Conservation (phyloP, 495 filamentous ascomycete genomes). For the Penicillium lagena region DNA sequence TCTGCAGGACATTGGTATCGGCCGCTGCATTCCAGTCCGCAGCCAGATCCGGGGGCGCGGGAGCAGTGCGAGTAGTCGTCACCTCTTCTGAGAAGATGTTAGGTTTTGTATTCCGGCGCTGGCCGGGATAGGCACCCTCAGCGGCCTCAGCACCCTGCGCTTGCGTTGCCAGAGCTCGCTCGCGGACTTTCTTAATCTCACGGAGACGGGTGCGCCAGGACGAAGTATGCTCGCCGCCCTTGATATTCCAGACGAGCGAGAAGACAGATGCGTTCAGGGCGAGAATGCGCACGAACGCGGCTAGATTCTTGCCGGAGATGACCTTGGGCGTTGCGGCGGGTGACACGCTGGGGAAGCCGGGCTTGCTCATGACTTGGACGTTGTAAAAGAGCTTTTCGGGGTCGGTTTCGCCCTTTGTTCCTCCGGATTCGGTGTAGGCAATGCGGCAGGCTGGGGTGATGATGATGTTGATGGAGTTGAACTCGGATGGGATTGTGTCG, state of each 20-base stretch:
- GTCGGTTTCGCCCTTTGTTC: constrained; percentile 14
- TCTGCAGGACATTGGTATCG: constrained; percentile 33
- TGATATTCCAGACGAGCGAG: constrained; percentile 79
- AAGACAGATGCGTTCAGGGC: constrained; percentile 93
- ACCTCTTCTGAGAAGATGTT: constrained; percentile 40
- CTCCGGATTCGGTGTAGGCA: constrained; percentile 21
- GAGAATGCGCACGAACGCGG: constrained; percentile 82
- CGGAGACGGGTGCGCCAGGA: constrained; percentile 83
- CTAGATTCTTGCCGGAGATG: constrained; percentile 69
- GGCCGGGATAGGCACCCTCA: constrained; percentile 34
- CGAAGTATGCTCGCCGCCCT: constrained; percentile 78
- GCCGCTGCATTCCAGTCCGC: constrained; percentile 38
- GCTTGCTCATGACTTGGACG: constrained; percentile 76
- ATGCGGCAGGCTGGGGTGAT: constrained; percentile 75
- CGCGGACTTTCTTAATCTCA: constrained; percentile 76
- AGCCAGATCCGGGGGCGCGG: constrained; percentile 23
- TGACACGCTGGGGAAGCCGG: constrained; percentile 84
- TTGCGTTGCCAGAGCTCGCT: constrained; percentile 38
- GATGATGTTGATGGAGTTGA: constrained; percentile 95
- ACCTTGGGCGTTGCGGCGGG: constrained; percentile 83
- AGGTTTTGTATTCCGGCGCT: constrained; percentile 40
- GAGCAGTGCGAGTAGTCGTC: constrained; percentile 16
- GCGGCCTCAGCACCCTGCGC: constrained; percentile 22
- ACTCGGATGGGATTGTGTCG: constrained; percentile 85
- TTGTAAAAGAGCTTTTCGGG: constrained; percentile 61